Evolutionary conservation across 768 basidiomycete species (phyloP).

Genomic region (Trametes elegans): DNA sequence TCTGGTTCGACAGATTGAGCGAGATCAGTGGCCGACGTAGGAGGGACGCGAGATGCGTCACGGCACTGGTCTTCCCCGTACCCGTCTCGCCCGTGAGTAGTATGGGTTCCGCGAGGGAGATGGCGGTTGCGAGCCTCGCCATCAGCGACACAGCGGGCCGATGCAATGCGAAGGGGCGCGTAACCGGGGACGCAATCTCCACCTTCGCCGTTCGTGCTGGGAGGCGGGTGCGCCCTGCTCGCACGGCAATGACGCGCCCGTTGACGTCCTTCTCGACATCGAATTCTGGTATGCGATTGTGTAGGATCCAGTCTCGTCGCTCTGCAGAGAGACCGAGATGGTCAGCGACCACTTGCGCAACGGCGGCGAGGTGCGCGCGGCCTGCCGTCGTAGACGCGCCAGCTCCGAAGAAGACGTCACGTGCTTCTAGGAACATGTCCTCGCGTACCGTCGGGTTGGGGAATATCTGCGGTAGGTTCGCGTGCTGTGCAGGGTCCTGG

Average conservation of each 20-base stretch:
- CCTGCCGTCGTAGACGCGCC: slow-evolving; percentile 52
- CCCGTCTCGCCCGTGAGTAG: slow-evolving; percentile 97
- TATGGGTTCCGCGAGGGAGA: slow-evolving; percentile 76
- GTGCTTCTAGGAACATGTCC: slow-evolving; percentile 83
- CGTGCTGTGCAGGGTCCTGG: slow-evolving; percentile 26
- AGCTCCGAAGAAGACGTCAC: slow-evolving; percentile 89
- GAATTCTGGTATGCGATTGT: slow-evolving; percentile 63
- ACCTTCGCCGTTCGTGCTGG: slow-evolving; percentile 40
- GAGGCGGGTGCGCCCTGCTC: slow-evolving; percentile 63
- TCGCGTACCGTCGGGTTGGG: slow-evolving; percentile 78
- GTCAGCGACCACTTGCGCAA: slow-evolving; percentile 55
- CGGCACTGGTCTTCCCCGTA: slow-evolving; percentile 95
- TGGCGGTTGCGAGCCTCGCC: slow-evolving; percentile 73
- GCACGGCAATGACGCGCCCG: slow-evolving; percentile 54
- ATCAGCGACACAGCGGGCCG: slow-evolving; percentile 78
- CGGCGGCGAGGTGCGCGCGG: slow-evolving; percentile 44
- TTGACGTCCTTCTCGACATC: slow-evolving; percentile 67
- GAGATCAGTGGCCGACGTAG: slow-evolving; percentile 77
- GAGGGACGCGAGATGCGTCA: slow-evolving; percentile 83
- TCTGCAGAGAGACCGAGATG: slow-evolving; percentile 69
- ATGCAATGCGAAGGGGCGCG: slow-evolving; percentile 84
- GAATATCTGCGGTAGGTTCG: slow-evolving; percentile 47
- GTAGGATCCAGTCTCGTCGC: slow-evolving; percentile 66
- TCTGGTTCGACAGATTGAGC: slow-evolving; percentile 94
- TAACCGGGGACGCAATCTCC: slow-evolving; percentile 32